Base-by-base conservation (phyloP, 257 asterid species). In the Anisodus tanguticus region DNA sequence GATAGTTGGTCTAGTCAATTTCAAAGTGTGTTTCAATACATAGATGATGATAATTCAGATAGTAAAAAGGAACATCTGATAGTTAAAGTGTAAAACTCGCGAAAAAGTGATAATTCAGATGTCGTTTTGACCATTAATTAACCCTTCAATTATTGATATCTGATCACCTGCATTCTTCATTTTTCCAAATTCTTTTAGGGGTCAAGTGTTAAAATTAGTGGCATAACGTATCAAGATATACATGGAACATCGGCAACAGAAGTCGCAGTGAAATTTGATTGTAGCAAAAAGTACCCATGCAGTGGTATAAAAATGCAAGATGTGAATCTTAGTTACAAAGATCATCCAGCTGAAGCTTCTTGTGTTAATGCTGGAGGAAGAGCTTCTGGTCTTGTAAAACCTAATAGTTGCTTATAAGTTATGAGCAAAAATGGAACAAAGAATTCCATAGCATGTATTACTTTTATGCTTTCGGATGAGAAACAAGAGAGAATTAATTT, bases 181-280 rank as follows among this genome's bases (percentile, higher is more conserved):
- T 41, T 41, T 66, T 16, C 5, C 15, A 66, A 19, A 15, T 4
- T 4, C 45, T 5, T 51, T 54, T 11, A 72, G 57, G 19, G 5
- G 11, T 72, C 80, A 39, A 51, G 80, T 72, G 37, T 72, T 6
- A 72, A 72, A 10, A 72, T 72, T 72, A 72, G 80, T 17, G 13
- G 49, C 10, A 22, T 72, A 45, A 45, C 80, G 10, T 54, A 54
- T 54, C 58, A 54, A 54, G 58, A 54, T 54, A 54, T 54, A 54
- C 58, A 54, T 54, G 58, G 58, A 54, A 54, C 58, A 10, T 54
- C 16, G 58, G 58, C 58, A 54, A 54, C 58, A 54, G 16, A 54
- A 54, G 5, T 54, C 11, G 58, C 58, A 54, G 58, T 54, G 5
- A 54, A 54, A 54, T 54, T 54, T 54, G 80, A 72, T 47, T 72